These are phyloP conservation scores for Polygonum aviculare DNA, from an alignment of 148 eudicot genomes.

Conservation along the genomic window DNA sequence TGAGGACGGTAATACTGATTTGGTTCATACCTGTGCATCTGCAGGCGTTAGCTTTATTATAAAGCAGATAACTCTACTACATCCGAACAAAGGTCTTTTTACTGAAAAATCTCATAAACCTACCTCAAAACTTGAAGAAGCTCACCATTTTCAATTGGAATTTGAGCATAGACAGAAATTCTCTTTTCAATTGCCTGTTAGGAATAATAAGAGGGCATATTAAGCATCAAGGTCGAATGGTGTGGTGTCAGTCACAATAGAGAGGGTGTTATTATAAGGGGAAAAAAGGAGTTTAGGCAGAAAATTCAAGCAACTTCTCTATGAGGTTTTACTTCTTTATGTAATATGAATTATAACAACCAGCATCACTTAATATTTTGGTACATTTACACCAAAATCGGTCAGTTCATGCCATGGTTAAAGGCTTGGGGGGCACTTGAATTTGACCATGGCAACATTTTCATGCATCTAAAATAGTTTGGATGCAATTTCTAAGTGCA, in stretches of 20 bases:
- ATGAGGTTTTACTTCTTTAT: too few relatives aligned
- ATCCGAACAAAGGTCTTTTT: conserved; percentile 4
- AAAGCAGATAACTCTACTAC: conserved; percentile 19
- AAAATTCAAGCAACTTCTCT: not conserved
- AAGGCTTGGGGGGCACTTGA: not conserved
- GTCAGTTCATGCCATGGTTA: not conserved
- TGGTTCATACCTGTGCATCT: conserved; percentile 80
- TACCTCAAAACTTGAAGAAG: conserved; percentile 89
- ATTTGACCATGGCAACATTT: not conserved
- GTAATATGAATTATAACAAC: not conserved
- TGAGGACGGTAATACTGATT: conserved; percentile 82
- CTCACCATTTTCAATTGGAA: conserved; percentile 93
- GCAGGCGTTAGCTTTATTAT: conserved; percentile 46
- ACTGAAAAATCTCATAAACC: conserved; percentile 7
- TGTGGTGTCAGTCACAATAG: not conserved
- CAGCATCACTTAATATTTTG: not conserved
- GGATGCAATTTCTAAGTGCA: not conserved
- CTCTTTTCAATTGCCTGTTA: conserved; percentile 86
- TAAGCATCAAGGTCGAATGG: not conserved
- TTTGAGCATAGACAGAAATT: conserved; percentile 85
- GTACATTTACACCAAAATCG: not conserved
- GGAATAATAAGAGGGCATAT: conserved; percentile 2
- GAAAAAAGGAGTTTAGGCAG: not conserved
- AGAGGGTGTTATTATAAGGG: not conserved
- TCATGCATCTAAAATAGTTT: not conserved